phyloP scores from a whole-genome alignment of 768 basidiomycete species.

The Podaxis sp. region DNA sequence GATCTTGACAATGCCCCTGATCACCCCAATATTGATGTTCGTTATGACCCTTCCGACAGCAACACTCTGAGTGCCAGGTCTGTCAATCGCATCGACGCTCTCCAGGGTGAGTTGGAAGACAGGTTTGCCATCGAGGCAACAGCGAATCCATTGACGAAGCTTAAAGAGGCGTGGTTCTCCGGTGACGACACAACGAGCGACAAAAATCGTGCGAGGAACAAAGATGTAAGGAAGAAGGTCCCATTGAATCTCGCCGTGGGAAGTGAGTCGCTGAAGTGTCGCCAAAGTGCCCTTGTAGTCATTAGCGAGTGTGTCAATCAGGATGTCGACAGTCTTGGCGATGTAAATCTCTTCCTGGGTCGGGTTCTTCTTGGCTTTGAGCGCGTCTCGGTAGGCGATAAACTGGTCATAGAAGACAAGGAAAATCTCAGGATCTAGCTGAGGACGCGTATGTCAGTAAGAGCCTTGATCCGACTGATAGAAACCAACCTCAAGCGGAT shows the following conservation, averaged over 20 bases:
- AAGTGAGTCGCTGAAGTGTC: slow-evolving; percentile 43
- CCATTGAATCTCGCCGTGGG: slow-evolving; percentile 58
- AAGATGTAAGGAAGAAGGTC: slow-evolving; percentile 54
- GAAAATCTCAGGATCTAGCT: slow-evolving; percentile 59
- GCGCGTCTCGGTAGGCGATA: slow-evolving; percentile 37
- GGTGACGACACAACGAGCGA: slow-evolving; percentile 51
- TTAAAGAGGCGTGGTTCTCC: slow-evolving; percentile 50
- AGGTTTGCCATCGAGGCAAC: slow-evolving; percentile 30
- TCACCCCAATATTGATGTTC: slow-evolving; percentile 36
- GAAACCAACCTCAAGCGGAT: slow-evolving; percentile 48
- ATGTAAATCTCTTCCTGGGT: slow-evolving; percentile 40
- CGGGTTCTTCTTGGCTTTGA: slow-evolving; percentile 34
- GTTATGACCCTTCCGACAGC: slow-evolving; percentile 40
- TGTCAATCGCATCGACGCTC: slow-evolving; percentile 51
- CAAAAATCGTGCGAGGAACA: slow-evolving; percentile 50
- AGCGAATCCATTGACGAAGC: slow-evolving; percentile 38
- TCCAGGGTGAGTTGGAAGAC: slow-evolving; percentile 47
- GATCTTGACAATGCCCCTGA: slow-evolving; percentile 53
- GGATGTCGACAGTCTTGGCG: slow-evolving; percentile 45
- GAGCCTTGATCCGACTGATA: neutral
- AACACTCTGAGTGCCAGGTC: slow-evolving; percentile 30
- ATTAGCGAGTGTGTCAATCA: slow-evolving; percentile 46
- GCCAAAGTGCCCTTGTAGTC: slow-evolving; percentile 51
- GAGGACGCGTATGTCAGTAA: slow-evolving; percentile 4
- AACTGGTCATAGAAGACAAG: slow-evolving; percentile 51